Conservation (phyloP, 108 stramenopile genomes). For the Pseudonitzschia pungens region DNA sequence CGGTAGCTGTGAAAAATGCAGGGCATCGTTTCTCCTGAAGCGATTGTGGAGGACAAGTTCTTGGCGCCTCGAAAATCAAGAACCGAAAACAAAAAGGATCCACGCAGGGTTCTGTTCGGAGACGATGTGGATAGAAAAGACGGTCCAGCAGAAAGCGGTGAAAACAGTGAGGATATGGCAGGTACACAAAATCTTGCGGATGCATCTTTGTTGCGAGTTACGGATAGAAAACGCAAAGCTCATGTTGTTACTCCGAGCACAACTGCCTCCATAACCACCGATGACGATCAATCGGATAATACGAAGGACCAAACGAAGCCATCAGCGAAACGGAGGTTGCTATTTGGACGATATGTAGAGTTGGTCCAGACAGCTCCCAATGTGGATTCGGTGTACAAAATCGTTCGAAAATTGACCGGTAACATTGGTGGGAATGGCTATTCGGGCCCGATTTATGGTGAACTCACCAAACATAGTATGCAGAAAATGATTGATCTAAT, state of each 20-base stretch:
- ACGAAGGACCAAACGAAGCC: conserved; percentile 4
- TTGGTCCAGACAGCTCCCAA: conserved; percentile 42
- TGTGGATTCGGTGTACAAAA: conserved; percentile 53
- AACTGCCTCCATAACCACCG: not conserved
- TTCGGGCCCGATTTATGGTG: conserved; percentile 93
- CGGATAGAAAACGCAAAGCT: conserved; percentile 9
- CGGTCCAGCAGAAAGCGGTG: not conserved
- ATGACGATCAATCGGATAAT: conserved; percentile 1
- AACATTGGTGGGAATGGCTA: conserved; percentile 88
- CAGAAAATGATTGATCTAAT: conserved; percentile 86
- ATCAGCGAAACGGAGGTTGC: conserved; percentile 37
- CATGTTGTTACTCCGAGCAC: conserved; percentile 5
- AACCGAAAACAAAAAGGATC: not conserved
- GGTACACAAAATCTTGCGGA: not conserved
- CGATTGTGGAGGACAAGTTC: not conserved
- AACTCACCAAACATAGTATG: conserved; percentile 89
- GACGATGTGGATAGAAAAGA: not conserved
- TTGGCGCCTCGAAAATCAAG: not conserved
- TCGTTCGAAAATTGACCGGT: conserved; percentile 80
- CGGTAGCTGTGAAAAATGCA: not conserved
- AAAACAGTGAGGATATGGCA: not conserved
- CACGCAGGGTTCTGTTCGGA: conserved; percentile 9
- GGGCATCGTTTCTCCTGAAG: not conserved
- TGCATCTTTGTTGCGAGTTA: not conserved
- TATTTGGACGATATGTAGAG: conserved; percentile 44